These are phyloP conservation scores for Collybia nuda DNA, from an alignment of 768 basidiomycete species.

Conservation along the genomic window DNA sequence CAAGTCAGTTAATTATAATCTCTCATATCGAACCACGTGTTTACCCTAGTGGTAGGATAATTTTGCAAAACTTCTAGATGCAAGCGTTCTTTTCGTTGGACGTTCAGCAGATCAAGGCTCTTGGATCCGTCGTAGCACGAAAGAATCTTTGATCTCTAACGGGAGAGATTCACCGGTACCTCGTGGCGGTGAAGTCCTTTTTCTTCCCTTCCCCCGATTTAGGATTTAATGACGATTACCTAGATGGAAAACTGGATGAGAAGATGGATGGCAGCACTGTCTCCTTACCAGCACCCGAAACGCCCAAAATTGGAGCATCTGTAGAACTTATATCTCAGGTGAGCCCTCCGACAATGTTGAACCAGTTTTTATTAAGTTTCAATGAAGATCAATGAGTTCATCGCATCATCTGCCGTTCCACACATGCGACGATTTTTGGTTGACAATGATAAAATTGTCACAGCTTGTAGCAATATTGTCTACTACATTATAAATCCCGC, in stretches of 20 bases:
- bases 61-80: slow-evolving; percentile 83
- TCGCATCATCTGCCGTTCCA: slow-evolving; percentile 70
- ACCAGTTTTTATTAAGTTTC: background rate
- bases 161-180: slow-evolving; percentile 73
- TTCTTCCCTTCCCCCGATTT: background rate
- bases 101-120: slow-evolving; percentile 73
- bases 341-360: slow-evolving; percentile 1
- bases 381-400: slow-evolving; percentile 65
- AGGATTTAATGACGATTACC: background rate
- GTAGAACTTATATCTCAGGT: slow-evolving; percentile 51
- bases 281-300: slow-evolving; percentile 31
- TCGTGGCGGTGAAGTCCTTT: slow-evolving; percentile 40
- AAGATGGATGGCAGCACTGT: slow-evolving; percentile 48
- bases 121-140: slow-evolving; percentile 74
- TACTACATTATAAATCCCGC: slow-evolving; percentile 83
- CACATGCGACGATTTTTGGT: slow-evolving; percentile 75
- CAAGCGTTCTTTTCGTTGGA: slow-evolving; percentile 71
- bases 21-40: background rate
- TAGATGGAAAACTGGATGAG: slow-evolving; percentile 58
- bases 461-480: slow-evolving; percentile 80
- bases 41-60: slow-evolving; percentile 53
- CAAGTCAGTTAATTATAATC: slow-evolving; percentile 59
- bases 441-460: slow-evolving; percentile 80
- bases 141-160: slow-evolving; percentile 58
- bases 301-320: slow-evolving; percentile 30